Evolutionary conservation across 176 grass and related monocot species (phyloP), one percentile per base, ranked within the genome.

Genomic region (Urochloa ruziziensis): DNA sequence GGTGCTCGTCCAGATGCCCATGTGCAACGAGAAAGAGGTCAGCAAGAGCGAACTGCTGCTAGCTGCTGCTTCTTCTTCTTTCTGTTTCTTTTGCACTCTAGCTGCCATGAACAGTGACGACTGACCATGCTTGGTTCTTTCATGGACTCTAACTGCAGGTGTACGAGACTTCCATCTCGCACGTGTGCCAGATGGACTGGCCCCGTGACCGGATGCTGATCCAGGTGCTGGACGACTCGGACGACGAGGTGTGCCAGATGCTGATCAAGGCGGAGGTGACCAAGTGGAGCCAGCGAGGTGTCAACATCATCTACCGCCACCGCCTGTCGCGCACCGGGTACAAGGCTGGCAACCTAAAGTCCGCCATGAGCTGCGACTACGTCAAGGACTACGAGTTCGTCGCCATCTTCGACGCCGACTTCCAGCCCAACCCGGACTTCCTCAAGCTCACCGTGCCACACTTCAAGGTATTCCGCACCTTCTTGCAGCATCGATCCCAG

Each of bases 1-100:
- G 95, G 95, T 98, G 3, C 88, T 98, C 54, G 62, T 98, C 6
- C 95, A 97, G 88, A 97, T 97, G 87, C 95, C 95, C 10, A 97
- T 97, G 94, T 97, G 94, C 80, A 98, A 98, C 64, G 95, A 98
- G 87, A 94, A 84, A 73, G 95, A 98, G 92, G 95, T 97, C 27
- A 17, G 28, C n/a, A n/a, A n/a, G n/a, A n/a, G n/a, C n/a, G n/a
- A n/a, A n/a, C n/a, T n/a, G n/a, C n/a, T n/a, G n/a, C 15, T 29
- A 61, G 23, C 18, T 72, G 24, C 70, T 51, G 19, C 27, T 30
- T 18, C 59, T 14, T 16, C 24, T 7, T 25, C 5, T 24, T 4
- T 36, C 39, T 27, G 11, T 2, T 37, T 27, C 58, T 8, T 59
- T n/a, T n/a, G n/a, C n/a, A n/a, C n/a, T 23, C n/a, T 5, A 59